Evolutionary conservation across 176 grass and related monocot genomes (phyloP).

Genomic region (Aegilops tauschii): DNA sequence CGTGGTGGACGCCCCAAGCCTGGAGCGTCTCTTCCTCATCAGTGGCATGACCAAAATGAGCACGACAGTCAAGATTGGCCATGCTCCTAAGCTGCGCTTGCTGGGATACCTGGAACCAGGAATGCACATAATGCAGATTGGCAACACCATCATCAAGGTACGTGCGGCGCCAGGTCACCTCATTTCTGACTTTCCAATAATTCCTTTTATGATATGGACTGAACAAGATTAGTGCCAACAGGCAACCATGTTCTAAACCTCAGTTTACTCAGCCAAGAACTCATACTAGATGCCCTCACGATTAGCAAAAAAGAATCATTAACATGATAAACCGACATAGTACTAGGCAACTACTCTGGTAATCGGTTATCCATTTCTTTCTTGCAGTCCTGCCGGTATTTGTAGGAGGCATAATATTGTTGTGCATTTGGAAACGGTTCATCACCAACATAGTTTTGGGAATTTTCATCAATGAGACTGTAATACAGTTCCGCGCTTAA

Average conservation of each 20-base stretch:
- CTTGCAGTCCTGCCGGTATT: too few relatives aligned
- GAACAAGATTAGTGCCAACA: too few relatives aligned
- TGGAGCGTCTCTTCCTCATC: neutral
- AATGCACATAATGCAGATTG: neutral
- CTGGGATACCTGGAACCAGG: conserved; percentile 5
- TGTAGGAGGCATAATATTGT: too few relatives aligned
- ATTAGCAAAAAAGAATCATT: neutral
- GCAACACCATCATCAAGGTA: neutral
- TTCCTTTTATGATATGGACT: neutral
- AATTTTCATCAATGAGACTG: too few relatives aligned
- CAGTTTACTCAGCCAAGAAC: neutral
- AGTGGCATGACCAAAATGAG: neutral
- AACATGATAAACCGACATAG: too few relatives aligned
- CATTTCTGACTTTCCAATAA: neutral
- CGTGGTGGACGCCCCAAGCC: conserved; percentile 1
- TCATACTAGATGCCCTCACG: neutral
- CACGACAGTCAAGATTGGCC: neutral
- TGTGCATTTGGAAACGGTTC: too few relatives aligned
- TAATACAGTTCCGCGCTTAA: too few relatives aligned
- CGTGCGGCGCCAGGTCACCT: neutral
- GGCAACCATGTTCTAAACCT: neutral
- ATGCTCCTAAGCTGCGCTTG: neutral
- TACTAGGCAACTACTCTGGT: too few relatives aligned
- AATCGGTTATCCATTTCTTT: too few relatives aligned
- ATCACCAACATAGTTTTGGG: too few relatives aligned